Conservation (phyloP, 148 eudicot genomes). For the Rhododendron molle region DNA sequence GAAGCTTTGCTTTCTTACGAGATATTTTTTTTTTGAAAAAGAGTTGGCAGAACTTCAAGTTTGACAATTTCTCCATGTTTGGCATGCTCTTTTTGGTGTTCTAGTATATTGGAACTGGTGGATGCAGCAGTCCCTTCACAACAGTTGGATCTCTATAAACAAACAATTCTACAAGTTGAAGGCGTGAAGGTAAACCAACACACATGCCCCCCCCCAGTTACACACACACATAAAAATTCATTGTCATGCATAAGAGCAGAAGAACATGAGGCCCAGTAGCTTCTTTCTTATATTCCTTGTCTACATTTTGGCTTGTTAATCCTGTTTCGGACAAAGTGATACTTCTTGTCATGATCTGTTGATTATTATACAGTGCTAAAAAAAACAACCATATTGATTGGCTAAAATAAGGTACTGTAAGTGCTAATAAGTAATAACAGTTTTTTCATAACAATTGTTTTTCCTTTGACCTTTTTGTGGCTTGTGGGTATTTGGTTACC, state of each 20-base stretch:
- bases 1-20: neutral
- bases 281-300: neutral
- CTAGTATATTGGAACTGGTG: slow-evolving; percentile 84
- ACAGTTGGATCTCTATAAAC: slow-evolving; percentile 60
- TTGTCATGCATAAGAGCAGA: neutral
- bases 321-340: neutral
- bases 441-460: neutral
- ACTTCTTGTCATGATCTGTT: neutral
- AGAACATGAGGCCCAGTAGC: neutral
- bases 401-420: neutral
- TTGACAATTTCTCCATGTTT: slow-evolving; percentile 5
- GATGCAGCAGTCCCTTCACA: slow-evolving; percentile 93
- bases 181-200: slow-evolving; percentile 66
- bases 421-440: neutral
- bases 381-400: neutral
- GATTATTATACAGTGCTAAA: neutral
- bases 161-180: slow-evolving; percentile 64
- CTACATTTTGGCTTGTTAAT: neutral
- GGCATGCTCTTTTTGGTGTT: slow-evolving; percentile 3
- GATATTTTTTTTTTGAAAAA: neutral
- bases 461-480: neutral
- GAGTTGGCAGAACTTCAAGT: neutral
- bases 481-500: neutral
- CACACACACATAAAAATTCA: neutral
- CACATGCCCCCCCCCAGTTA: too few relatives aligned